A percentile compares a stretch with the other conserved stretches of the same genome.
Evolutionary conservation across 2,329 filamentous ascomycete genomes (phyloP).

Genomic region (Cercospora berteroae): DNA sequence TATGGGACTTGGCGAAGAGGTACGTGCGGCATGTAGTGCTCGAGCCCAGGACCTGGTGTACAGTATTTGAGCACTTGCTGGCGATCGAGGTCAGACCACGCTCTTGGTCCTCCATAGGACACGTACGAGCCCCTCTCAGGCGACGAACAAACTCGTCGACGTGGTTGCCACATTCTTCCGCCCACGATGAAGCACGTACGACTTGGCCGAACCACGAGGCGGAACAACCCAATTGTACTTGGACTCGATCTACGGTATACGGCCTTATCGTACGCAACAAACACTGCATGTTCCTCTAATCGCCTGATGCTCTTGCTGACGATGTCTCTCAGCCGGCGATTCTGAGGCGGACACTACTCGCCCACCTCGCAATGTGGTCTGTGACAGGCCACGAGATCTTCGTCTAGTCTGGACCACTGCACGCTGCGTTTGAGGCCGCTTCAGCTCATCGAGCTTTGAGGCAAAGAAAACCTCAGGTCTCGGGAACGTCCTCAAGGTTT

Average conservation of each 20-base stretch:
- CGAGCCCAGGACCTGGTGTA: background rate
- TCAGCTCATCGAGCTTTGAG: background rate
- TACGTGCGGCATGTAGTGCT: too few species aligned
- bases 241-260: background rate
- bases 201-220: background rate
- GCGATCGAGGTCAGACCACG: background rate
- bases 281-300: background rate
- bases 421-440: background rate
- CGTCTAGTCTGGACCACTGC: too few species aligned
- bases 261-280: background rate
- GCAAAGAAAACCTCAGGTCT: background rate
- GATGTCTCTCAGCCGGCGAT: background rate
- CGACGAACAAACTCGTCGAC: background rate
- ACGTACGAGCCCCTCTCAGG: background rate
- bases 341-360: background rate
- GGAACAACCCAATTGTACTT: background rate
- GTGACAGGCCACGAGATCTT: too few species aligned
- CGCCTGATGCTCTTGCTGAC: background rate
- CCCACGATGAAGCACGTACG: background rate
- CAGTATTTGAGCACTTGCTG: background rate
- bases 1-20: too few species aligned
- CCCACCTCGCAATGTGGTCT: too few species aligned
- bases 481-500: background rate
- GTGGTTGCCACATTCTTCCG: background rate
- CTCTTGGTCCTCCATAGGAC: background rate